These are phyloP conservation scores for Oryza punctata DNA, from an alignment of 176 grass and related monocot species.

Conservation along the genomic window DNA sequence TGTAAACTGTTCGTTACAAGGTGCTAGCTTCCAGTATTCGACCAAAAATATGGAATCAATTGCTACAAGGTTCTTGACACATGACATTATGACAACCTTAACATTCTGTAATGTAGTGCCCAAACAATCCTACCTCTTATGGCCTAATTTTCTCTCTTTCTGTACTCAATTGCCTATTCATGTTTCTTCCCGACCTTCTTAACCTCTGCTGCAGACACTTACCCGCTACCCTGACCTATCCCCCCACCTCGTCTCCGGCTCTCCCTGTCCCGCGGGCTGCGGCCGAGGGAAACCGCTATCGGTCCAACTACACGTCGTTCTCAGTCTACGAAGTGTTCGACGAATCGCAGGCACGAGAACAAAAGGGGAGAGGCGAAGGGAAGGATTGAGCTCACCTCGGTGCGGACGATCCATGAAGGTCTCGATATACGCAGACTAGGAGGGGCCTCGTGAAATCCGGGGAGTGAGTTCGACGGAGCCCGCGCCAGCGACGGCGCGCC, in stretches of 20 bases:
- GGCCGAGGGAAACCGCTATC: not conserved
- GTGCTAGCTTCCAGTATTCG: not conserved
- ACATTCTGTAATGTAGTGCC: not conserved
- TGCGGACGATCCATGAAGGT: conserved; percentile 70
- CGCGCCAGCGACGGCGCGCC: conserved; percentile 14
- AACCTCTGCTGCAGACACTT: not conserved
- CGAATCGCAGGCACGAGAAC: conserved; percentile 22
- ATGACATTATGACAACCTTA: not conserved
- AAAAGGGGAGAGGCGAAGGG: not conserved
- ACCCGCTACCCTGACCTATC: not conserved
- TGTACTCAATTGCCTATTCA: not conserved
- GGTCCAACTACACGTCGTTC: not conserved
- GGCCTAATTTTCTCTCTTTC: not conserved
- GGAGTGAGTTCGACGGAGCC: conserved; percentile 5
- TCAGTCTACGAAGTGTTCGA: conserved; percentile 13
- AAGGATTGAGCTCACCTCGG: conserved; percentile 46
- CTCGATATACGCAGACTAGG: conserved; percentile 24
- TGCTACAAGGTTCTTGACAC: not conserved
- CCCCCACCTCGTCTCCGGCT: not conserved
- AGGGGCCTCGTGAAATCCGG: conserved; percentile 31
- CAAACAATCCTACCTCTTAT: not conserved
- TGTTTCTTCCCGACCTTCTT: not conserved
- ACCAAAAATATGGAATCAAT: not conserved
- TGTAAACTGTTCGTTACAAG: not conserved
- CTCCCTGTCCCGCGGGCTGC: not conserved